Evolutionary conservation across 176 grass and related monocot genomes (phyloP).

Genomic region (Raddia guianensis): DNA sequence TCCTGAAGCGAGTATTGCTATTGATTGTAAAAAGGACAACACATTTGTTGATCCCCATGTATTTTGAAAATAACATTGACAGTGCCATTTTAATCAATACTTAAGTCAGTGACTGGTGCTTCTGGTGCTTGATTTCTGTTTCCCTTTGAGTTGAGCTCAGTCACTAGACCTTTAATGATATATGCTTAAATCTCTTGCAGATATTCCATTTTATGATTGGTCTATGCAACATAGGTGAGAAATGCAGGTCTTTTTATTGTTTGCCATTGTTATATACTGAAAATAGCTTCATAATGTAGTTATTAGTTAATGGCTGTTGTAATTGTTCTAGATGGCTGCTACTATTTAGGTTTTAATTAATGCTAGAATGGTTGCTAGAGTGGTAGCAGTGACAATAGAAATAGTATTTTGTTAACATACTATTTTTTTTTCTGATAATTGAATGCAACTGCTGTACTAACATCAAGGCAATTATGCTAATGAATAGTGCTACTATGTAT

Average conservation of each 20-base stretch:
- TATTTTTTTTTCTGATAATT: background rate
- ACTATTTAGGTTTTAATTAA: slow-evolving; percentile 25
- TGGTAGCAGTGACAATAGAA: background rate
- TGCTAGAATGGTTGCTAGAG: slow-evolving; percentile 10
- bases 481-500: background rate
- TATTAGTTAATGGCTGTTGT: slow-evolving; percentile 21
- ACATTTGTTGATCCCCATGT: slow-evolving; percentile 10
- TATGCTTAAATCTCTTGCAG: slow-evolving; percentile 73
- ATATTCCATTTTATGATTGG: slow-evolving; percentile 98
- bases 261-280: slow-evolving; percentile 21
- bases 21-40: slow-evolving; percentile 2
- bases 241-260: background rate
- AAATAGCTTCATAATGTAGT: slow-evolving; percentile 29
- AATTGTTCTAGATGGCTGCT: slow-evolving; percentile 23
- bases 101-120: slow-evolving; percentile 5
- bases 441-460: background rate
- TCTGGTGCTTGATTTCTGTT: slow-evolving; percentile 24
- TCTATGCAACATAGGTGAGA: slow-evolving; percentile 88
- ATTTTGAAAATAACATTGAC: slow-evolving; percentile 24
- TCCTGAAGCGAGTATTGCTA: background rate
- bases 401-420: background rate
- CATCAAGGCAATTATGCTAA: slow-evolving; percentile 5
- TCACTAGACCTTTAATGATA: slow-evolving; percentile 39
- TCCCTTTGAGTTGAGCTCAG: slow-evolving; percentile 33
- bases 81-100: slow-evolving; percentile 12